Base-by-base conservation (phyloP, 768 basidiomycete genomes). In the Sutorius australiensis region DNA sequence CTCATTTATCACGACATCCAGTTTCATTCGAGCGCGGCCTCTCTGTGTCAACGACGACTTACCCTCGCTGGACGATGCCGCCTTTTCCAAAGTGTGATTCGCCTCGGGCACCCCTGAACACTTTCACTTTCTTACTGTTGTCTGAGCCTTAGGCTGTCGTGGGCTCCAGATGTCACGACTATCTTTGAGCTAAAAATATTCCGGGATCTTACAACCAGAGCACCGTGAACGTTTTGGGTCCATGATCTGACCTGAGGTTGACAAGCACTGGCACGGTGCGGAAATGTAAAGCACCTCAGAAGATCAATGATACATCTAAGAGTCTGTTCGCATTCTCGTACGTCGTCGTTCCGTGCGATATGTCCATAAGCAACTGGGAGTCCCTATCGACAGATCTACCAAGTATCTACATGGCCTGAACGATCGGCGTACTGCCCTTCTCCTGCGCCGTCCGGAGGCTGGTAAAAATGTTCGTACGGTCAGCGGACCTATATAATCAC, bases 361-460 rank as follows among this genome's bases (percentile, higher is more conserved):
- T n/a, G 30, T 37, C 38, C 13, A 32, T 32, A 37, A 32, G 33
- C 43, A 46, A 32, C 34, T 32, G 46, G 21, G 32, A 40, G 19
- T 3, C 11, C 11, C 8, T 31, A 24, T 17, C 14, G 32, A 36
- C 32, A 17, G 27, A 21, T 37, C 32, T 16, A 17, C 24, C 28
- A 33, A 3, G 6, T 33, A 34, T 31, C 36, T 49, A 67, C 49
- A 60, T 50, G 27, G 59, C 24, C 31, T 60, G 77, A 51, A 74
- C 71, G 54, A 86, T 82, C 4, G 87, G 79, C 13, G 82, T 79
- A 55, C 80, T 85, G 37, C 86, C 84, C 70, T 88, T 89, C 65
- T 89, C 87, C 54, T 80, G 71, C 33, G 87, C 86, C 38, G 87
- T 89, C 64, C 87, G 79, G 59, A 89, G 74, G 66, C 86, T 60